Evolutionary conservation across 164 flowering plant species (phyloP).

Genomic region (Piper betle): DNA sequence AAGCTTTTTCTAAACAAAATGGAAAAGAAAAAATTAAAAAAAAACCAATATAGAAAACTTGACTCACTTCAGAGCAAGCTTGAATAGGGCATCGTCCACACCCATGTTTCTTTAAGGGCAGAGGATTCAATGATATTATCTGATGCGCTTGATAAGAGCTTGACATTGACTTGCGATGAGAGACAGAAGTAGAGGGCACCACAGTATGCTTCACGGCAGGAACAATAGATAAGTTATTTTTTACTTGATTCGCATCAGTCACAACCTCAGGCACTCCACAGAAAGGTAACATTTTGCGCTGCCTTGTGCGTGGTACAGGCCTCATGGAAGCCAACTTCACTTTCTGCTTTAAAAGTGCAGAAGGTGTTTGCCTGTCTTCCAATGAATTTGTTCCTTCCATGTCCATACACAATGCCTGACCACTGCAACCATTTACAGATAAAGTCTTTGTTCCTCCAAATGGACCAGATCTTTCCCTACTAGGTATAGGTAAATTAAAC

Average conservation of each 20-base stretch:
- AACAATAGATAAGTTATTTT: conserved; percentile 26
- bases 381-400: conserved; percentile 8
- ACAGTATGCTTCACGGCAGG: conserved; percentile 41
- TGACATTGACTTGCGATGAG: conserved; percentile 54
- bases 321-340: conserved; percentile 74
- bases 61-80: conserved; percentile 78
- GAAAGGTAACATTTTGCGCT: conserved; percentile 69
- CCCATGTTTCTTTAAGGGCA: conserved; percentile 96
- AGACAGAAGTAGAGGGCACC: conserved; percentile 30
- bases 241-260: conserved; percentile 39
- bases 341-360: conserved; percentile 25
- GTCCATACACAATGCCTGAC: conserved; percentile 9
- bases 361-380: conserved; percentile 14
- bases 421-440: conserved; percentile 8
- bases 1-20: background rate
- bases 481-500: conserved; percentile 68
- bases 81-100: conserved; percentile 83
- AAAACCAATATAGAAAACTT: too few species aligned
- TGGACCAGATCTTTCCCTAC: conserved; percentile 40
- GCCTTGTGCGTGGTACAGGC: conserved; percentile 78
- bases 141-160: conserved; percentile 70
- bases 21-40: too few species aligned
- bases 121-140: conserved; percentile 75
- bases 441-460: conserved; percentile 14
- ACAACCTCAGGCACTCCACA: conserved; percentile 41